Base-by-base conservation (phyloP, 805 yeast species). In the Pichia heedii region DNA sequence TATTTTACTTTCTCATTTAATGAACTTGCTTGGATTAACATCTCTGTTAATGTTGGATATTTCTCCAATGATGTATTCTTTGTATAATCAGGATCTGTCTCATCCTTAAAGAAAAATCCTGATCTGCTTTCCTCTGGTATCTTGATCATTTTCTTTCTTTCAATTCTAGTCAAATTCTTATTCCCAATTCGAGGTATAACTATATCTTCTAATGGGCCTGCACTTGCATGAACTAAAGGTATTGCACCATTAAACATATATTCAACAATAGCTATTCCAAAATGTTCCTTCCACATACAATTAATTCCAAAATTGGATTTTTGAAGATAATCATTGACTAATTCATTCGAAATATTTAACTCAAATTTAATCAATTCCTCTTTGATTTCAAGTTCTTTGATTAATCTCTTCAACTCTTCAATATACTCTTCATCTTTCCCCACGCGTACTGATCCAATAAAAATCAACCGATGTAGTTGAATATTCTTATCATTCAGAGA, bases 211-310 rank as follows among this genome's bases (percentile, higher is more conserved):
- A 76, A 70, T 10, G 99, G 99, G 1, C 99, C 99, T 0, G 96
- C 98, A 42, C 95, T 83, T 4, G 94, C 94, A 63, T 94, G 97
- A 3, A 79, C 93, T 3, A 93, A 66, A 1, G 98, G 97, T 16
- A 93, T 76, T 22, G 83, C 71, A 0, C 97, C 97, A 43, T 84
- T 74, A 2, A 90, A 81, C 66, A 84, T 69, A 58, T 88, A 86
- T 62, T 93, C 99, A 8, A 93, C 98, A 5, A 93, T 90, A 1
- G 96, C 90, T 55, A 93, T 93, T 18, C 99, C 99, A 61, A 93
- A 93, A 66, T 93, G 99, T 67, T 93, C 99, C 63, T 93, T 93
- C 98, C 98, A 93, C 99, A 93, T 93, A 26, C 95, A 88, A 56
- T 93, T 90, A 33, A 93, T 68, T 5, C 98, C 98, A 55, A 77